Evolutionary conservation across 1,139 yeast species (phyloP).

Genomic region (Magnusiomyces ingens): DNA sequence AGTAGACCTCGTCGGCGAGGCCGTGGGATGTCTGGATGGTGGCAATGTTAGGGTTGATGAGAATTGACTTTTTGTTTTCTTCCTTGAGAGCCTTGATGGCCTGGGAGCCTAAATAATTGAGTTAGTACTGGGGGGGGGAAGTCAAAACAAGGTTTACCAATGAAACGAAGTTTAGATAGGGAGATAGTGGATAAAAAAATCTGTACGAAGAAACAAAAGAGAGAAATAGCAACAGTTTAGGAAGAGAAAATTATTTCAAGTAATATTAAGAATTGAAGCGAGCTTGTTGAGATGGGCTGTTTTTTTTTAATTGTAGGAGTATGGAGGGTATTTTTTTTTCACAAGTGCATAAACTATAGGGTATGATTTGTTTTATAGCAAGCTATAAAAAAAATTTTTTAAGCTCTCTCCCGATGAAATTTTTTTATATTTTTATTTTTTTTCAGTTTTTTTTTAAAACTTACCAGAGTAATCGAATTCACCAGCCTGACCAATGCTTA

Average conservation of each 20-base stretch:
- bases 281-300: too few relatives aligned
- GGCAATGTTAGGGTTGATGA: slow-evolving; percentile 96
- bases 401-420: neutral
- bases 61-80: slow-evolving; percentile 92
- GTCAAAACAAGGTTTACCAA: neutral
- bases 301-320: too few relatives aligned
- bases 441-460: slow-evolving; percentile 8
- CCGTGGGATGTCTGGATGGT: slow-evolving; percentile 98
- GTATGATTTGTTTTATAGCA: neutral
- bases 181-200: neutral
- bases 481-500: slow-evolving; percentile 98
- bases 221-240: neutral
- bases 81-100: slow-evolving; percentile 72
- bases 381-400: neutral
- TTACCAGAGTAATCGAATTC: slow-evolving; percentile 93
- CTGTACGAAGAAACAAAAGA: neutral
- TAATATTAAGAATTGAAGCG: neutral
- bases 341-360: neutral
- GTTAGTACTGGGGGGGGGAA: neutral
- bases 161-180: neutral
- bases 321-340: too few relatives aligned
- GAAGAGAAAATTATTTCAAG: neutral
- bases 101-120: slow-evolving; percentile 48
- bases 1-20: slow-evolving; percentile 94
- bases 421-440: neutral